Percentiles rank a stretch among this genome's conserved stretches.
Conservation (phyloP, 805 yeast genomes). For the Zygosaccharomyces kombuchaensis region DNA sequence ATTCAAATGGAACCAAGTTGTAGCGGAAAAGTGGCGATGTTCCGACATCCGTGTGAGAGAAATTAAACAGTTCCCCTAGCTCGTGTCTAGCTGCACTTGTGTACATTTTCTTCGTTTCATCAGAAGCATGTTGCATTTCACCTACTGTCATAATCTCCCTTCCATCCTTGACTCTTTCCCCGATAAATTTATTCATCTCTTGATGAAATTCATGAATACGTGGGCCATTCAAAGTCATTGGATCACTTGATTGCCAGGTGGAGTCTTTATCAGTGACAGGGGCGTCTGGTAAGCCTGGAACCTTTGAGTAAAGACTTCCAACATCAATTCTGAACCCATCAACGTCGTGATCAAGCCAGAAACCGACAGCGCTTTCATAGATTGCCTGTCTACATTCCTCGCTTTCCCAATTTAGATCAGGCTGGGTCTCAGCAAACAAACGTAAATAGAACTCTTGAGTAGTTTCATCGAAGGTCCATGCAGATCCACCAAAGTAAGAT, state of each 20-base stretch:
- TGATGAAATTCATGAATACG: conserved; percentile 55
- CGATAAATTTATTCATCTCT: conserved; percentile 43
- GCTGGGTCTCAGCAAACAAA: conserved; percentile 51
- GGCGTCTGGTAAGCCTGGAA: conserved; percentile 43
- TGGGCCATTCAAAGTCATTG: conserved; percentile 44
- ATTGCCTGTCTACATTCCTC: conserved; percentile 31
- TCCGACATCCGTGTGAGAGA: conserved; percentile 38
- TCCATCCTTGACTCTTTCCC: conserved; percentile 31
- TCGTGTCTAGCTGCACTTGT: conserved; percentile 38
- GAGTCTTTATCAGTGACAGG: conserved; percentile 42
- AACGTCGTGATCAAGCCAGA: conserved; percentile 53
- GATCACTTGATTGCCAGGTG: conserved; percentile 39
- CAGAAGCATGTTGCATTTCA: conserved; percentile 45
- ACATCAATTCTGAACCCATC: conserved; percentile 60
- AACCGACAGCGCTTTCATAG: conserved; percentile 45
- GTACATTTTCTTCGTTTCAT: conserved; percentile 42
- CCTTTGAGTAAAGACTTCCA: conserved; percentile 50
- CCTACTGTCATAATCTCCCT: conserved; percentile 57
- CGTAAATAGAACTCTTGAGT: conserved; percentile 54
- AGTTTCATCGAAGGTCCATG: conserved; percentile 53
- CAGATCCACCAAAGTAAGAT: conserved; percentile 49
- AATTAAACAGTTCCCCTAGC: conserved; percentile 41
- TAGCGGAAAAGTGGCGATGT: conserved; percentile 37
- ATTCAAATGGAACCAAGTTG: conserved; percentile 32
- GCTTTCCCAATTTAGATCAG: conserved; percentile 61